Base-by-base conservation (phyloP, 176 grass and related monocot species). In the Musa itinerans region DNA sequence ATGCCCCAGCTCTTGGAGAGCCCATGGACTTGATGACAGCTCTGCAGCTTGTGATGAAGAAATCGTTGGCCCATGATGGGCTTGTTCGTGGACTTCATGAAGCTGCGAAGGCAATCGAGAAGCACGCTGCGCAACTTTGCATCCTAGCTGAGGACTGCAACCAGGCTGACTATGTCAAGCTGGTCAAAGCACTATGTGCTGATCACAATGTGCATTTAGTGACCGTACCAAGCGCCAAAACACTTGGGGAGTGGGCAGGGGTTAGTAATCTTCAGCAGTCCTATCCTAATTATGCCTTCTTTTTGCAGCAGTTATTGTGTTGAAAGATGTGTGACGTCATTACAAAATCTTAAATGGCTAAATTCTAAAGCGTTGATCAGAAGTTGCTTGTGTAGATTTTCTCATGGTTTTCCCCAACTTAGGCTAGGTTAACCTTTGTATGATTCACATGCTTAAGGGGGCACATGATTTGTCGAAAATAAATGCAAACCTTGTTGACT, bases 1-100 rank as follows among this genome's bases (percentile, higher is more conserved):
- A 83, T 27, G 50, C 86, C 54, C 83, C 78, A 0, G 53, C 83
- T 75, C 89, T 92, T 63, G 89, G 83, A 51, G 85, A 87, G 62
- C 85, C 88, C 54, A 92, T 92, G 89, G 89, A 92, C 58, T 66
- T 92, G 74, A 86, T 92, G 86, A 92, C 86, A 27, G 86, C 85
- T 69, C 75, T 92, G 48, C 85, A 87, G 58, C 79, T 87, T 43
- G 79, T 87, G 76, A 70, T 91, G 74, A 87, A 91, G 72, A 87
- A 85, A 62, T 78, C 82, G 3, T 52, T 48, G 4, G 82, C 89
- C 34, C 89, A 85, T 71, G 89, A 87, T 17, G 89, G 79, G 19
- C 76, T 92, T 20, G 74, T 80, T 56, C 85, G 85, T 74, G 89
- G 89, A 0, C 80, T 92, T 52, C 86, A 86, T 52, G 89, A 92